Base-by-base conservation (phyloP, 257 asterid species). In the Plectranthus barbatus region DNA sequence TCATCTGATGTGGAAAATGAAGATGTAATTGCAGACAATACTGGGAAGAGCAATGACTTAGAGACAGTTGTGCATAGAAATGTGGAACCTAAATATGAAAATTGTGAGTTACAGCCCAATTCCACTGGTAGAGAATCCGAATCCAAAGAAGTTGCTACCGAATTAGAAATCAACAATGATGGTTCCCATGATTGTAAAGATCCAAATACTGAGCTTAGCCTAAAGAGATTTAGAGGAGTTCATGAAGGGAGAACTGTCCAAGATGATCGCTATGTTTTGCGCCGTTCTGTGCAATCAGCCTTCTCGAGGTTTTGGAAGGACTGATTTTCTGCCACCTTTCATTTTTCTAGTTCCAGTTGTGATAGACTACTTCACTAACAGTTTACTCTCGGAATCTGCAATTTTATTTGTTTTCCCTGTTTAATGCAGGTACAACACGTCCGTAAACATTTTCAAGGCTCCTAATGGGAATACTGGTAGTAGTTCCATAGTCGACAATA, bases 261-360 rank as follows among this genome's bases (percentile, higher is more conserved):
- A 71, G 90, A 84, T 64, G 88, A 81, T 64, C 80, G 69, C 40
- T 74, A 55, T 76, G 78, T 72, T 76, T 76, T 90, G 77, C 79
- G 83, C 53, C 87, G 77, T 60, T 85, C 84, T 60, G 91, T 78
- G 74, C 94, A 81, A 66, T 87, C 96, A 49, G 96, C 95, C 69
- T 86, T 86, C 82, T 84, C 96, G 64, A 84, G 98, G 98, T 91
- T 68, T 72, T 68, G 62, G 59, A 69, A 68, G 13, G 59, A 17
- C 46, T 17, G 8, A 41, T 62, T 17, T 56, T 33, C 46, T 47
- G 62, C 26, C 58, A 13, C 60, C 40, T 44, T 20, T 53, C 39
- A 44, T 66, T 31, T 46, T 58, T 54, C 21, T 52, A 51, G 13
- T 66, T 24, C 59, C 15, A 61, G 62, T 17, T 54, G 60, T 21